phyloP scores from a whole-genome alignment of 495 filamentous ascomycete species.

The Podospora anserina region DNA sequence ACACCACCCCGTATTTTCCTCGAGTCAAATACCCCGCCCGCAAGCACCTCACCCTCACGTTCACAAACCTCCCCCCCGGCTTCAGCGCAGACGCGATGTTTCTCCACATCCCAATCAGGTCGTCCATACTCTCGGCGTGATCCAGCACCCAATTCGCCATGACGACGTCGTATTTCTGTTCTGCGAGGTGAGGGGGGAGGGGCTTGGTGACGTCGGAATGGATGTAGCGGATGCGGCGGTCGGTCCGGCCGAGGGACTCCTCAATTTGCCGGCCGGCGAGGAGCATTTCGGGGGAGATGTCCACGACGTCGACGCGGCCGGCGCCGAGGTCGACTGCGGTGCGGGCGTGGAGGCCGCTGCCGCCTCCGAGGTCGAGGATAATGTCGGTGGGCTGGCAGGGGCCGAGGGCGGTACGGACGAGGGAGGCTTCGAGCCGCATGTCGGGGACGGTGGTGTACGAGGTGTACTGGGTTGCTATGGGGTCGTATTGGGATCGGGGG shows the following conservation, averaged over 20 bases:
- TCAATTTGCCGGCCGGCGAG: constrained; percentile 3
- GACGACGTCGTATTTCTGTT: constrained; percentile 32
- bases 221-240: not conserved
- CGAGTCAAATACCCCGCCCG: constrained; percentile 7
- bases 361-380: constrained; percentile 40
- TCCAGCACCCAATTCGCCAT: constrained; percentile 34
- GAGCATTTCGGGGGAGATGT: constrained; percentile 34
- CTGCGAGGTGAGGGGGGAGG: too few relatives aligned
- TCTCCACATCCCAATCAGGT: constrained; percentile 32
- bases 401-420: constrained; percentile 26
- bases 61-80: constrained; percentile 29
- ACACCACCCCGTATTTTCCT: constrained; percentile 27
- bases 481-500: not conserved
- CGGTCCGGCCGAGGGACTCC: not conserved
- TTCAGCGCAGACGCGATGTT: constrained; percentile 30
- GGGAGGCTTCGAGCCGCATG: not conserved
- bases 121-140: constrained; percentile 23
- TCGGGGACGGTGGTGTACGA: not conserved
- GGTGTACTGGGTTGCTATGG: not conserved
- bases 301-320: constrained; percentile 30
- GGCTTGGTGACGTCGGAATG: not conserved
- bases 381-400: constrained; percentile 22
- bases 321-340: constrained; percentile 29
- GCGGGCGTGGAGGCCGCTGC: constrained; percentile 34
- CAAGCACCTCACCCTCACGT: constrained; percentile 19